Evolutionary conservation across 2,329 filamentous ascomycete genomes (phyloP), one percentile per base, ranked within the genome.

Genomic region (Trichophyton rubrum): DNA sequence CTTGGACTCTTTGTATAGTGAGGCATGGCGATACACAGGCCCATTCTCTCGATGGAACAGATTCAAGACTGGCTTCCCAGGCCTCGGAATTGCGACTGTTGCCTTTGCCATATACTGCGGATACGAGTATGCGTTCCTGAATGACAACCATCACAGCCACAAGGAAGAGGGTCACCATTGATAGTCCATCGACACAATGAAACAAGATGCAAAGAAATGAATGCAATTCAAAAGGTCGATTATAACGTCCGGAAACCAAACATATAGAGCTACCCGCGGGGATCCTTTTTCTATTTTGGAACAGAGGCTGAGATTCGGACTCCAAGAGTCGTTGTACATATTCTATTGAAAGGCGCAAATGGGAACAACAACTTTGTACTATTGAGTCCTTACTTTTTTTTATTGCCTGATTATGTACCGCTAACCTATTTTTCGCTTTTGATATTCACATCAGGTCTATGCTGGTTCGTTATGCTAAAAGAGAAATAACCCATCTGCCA

Each of bases 21-120:
- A 99, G 80, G 83, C 88, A 72, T 99, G 93, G 93, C 84, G 93
- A 76, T 96, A 96, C 80, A 85, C 82, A 40, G 93, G 92, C 65
- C 86, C 84, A 60, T 97, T 96, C 80, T 87, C 86, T 66, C 84
- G 92, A 68, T 88, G 80, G 78, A 95, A 96, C 78, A 87, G 93
- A 68, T 93, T 96, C 80, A 90, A 86, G 78, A 80, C 82, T 69
- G 80, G 85, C 65, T 90, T 99, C 73, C 93, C 93, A 41, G 93
- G 93, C 63, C 81, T 99, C 68, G 93, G 93, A 65, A 95, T 92
- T 68, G 93, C 90, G 35, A 88, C 88, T 3, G 91, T 93, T 62
- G 91, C 92, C 53, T 99, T 99, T 74, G 85, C 87, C 57, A 86
- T 80, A 64, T 99, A 99, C 79, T 90, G 91, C 74, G 84, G 83